Evolutionary conservation across 352 stramenopile species (phyloP).

Genomic region (Pythium scleroteichum): DNA sequence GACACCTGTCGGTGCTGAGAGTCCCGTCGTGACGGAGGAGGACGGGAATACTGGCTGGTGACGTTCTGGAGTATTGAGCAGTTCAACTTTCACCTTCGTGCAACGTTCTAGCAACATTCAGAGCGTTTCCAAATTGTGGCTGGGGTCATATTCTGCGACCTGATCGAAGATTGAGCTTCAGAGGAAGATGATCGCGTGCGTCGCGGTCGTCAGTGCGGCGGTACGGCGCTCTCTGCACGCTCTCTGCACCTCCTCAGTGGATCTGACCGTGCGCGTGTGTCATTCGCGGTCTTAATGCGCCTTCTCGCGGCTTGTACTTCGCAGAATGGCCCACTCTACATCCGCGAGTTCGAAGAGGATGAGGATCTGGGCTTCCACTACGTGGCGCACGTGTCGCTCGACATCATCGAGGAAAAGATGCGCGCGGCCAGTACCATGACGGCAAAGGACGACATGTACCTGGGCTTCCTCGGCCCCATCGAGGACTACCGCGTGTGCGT

Average conservation of each 20-base stretch:
- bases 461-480: constrained; percentile 81
- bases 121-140: background rate
- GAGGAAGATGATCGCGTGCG: constrained; percentile 71
- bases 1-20: constrained; percentile 2
- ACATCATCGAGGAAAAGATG: constrained; percentile 84
- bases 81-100: constrained; percentile 26
- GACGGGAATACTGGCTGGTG: constrained; percentile 7
- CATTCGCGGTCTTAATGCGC: background rate
- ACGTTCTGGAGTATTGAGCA: background rate
- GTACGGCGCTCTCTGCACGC: constrained; percentile 37
- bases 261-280: no score
- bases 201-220: constrained; percentile 76
- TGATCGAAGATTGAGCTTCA: constrained; percentile 1
- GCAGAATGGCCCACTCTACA: constrained; percentile 82
- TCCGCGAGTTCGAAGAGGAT: constrained; percentile 82
- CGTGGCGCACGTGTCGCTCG: constrained; percentile 82
- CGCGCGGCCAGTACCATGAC: constrained; percentile 43
- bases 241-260: no score
- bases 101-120: constrained; percentile 30
- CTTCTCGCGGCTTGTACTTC: background rate
- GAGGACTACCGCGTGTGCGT: constrained; percentile 83
- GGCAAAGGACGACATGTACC: constrained; percentile 84
- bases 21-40: constrained; percentile 16
- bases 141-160: no score
- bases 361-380: constrained; percentile 88